Evolutionary conservation across 2,329 filamentous ascomycete genomes (phyloP), one percentile per base, ranked within the genome.

Genomic region (Colletotrichum musicola): DNA sequence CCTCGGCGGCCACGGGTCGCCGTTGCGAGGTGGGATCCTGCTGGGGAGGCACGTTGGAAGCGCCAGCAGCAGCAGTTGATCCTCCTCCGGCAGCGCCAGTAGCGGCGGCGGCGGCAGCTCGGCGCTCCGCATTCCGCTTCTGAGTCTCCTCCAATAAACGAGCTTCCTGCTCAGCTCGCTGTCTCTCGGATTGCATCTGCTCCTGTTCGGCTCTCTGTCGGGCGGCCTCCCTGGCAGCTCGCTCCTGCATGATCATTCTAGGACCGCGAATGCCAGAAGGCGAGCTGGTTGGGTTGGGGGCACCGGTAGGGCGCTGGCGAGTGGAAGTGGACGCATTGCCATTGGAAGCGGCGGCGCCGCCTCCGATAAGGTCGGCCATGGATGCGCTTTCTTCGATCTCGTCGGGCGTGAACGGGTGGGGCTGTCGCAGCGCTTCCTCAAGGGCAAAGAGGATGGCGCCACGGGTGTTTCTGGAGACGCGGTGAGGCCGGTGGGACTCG

Each of bases 391-490:
- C 93, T 85, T 99, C 96, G 70, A 91, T 87, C 73, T 91, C 83
- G 80, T 97, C 94, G 25, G 92, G 87, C 9, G 94, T 97, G 81
- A 98, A 97, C 56, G 89, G 84, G 73, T 94, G 88, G 2, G 95
- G 94, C 54, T 91, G 88, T 73, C 95, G 92, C 73, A 98, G 87
- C 44, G 93, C 94, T 83, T 97, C 94, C 84, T 98, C 95, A 65
- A 98, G 89, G 44, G 94, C 90, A 84, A 93, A 98, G 74, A 97
- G 91, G 77, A 99, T 95, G 44, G 96, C 95, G 79, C 92, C 93
- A 72, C 93, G 93, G 54, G 94, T 97, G 72, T 93, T 90, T 74
- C 89, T 91, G 55, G 94, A 97, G 79, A 98, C 91, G 75, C 89
- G 90, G 70, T 84, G 83, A 71, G 86, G 84, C 49, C 82, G 79